Evolutionary conservation across 2,329 filamentous ascomycete genomes (phyloP).

Genomic region (Thielaviopsis musarum): DNA sequence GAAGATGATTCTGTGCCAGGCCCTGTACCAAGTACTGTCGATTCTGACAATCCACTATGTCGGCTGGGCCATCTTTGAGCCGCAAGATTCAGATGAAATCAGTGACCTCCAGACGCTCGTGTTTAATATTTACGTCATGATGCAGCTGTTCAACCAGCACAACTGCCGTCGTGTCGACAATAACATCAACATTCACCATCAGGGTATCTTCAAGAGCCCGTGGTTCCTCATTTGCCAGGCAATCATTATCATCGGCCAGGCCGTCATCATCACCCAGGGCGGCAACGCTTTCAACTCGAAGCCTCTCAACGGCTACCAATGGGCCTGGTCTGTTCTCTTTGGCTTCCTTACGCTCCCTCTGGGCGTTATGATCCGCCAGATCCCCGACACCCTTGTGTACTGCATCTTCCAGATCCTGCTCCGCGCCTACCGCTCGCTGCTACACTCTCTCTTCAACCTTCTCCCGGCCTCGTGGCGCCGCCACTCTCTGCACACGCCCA

Average conservation of each 20-base stretch:
- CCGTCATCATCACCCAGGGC: constrained; percentile 56
- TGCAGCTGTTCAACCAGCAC: constrained; percentile 56
- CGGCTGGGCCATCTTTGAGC: constrained; percentile 34
- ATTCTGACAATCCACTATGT: constrained; percentile 45
- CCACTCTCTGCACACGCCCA: constrained; percentile 7
- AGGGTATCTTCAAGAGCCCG: constrained; percentile 55
- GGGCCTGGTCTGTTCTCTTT: constrained; percentile 53
- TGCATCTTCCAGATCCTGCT: constrained; percentile 17
- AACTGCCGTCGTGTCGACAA: constrained; percentile 49
- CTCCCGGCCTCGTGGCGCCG: constrained; percentile 13
- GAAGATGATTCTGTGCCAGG: constrained; percentile 49
- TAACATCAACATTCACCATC: constrained; percentile 61
- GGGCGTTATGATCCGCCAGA: constrained; percentile 26
- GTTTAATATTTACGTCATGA: constrained; percentile 57
- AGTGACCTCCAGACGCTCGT: constrained; percentile 39
- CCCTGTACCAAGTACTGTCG: constrained; percentile 40
- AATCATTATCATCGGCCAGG: constrained; percentile 51
- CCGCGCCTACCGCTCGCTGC: constrained; percentile 13
- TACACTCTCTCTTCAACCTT: constrained; percentile 9
- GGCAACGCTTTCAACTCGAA: constrained; percentile 48
- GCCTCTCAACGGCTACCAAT: constrained; percentile 45
- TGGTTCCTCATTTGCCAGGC: constrained; percentile 58
- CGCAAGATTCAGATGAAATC: constrained; percentile 21
- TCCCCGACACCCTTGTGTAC: constrained; percentile 22
- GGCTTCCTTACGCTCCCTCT: constrained; percentile 51